Percentiles rank a stretch among this genome's conserved stretches.
These are phyloP conservation scores for Chrysosporium queenslandicum DNA, from an alignment of 2,329 filamentous ascomycete species.

Conservation along the genomic window DNA sequence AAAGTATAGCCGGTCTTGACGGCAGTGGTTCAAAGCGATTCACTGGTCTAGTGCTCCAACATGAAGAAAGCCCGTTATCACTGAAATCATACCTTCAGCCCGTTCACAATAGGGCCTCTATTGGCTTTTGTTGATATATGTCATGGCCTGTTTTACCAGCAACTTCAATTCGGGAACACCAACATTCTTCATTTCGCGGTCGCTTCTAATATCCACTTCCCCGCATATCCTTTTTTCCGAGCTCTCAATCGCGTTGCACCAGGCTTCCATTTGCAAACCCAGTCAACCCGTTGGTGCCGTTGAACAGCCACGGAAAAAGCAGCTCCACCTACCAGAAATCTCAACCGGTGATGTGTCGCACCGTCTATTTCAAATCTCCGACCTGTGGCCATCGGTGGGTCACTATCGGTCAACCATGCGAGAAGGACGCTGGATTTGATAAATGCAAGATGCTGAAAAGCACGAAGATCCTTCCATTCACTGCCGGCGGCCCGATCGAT, in stretches of 20 bases:
- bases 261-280: not conserved
- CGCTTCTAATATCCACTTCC: not conserved
- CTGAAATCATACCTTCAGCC: not conserved
- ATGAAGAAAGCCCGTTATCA: too few species aligned
- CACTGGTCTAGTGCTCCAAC: not conserved
- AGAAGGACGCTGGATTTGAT: constrained; percentile 22
- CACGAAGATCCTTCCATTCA: constrained; percentile 13
- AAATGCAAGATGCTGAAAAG: constrained; percentile 21
- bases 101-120: not conserved
- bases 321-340: not conserved
- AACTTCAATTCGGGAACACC: not conserved
- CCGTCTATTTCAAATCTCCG: constrained; percentile 37
- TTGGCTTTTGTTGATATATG: not conserved
- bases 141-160: not conserved
- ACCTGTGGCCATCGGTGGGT: constrained; percentile 43
- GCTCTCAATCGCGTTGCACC: not conserved
- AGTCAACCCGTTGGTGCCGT: not conserved
- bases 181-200: not conserved
- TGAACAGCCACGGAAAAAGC: not conserved
- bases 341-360: constrained; percentile 37
- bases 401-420: constrained; percentile 38
- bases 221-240: not conserved
- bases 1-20: not conserved
- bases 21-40: not conserved
- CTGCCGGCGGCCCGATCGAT: constrained; percentile 13